Evolutionary conservation across 176 grass and related monocot species (phyloP).

Genomic region (Oryza coarctata): DNA sequence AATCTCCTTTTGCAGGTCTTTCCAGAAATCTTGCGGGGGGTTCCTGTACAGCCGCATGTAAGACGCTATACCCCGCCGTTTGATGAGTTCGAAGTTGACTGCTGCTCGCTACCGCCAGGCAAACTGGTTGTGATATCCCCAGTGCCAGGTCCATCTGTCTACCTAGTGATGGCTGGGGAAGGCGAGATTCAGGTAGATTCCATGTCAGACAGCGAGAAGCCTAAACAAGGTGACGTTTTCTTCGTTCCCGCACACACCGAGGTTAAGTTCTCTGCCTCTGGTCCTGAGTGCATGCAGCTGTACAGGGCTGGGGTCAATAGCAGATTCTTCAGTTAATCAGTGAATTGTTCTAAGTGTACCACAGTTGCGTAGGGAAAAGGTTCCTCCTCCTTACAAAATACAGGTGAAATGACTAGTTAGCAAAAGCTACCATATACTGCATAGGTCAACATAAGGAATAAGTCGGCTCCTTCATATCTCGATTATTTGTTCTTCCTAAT

Average conservation of each 20-base stretch:
- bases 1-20: conserved; percentile 42
- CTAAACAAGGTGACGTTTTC: conserved; percentile 63
- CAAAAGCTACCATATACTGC: conserved; percentile 14
- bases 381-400: too few relatives aligned
- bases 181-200: conserved; percentile 44
- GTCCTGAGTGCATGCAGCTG: conserved; percentile 37
- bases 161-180: conserved; percentile 56
- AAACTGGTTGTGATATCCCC: conserved; percentile 50
- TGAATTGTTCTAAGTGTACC: neutral
- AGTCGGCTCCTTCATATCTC: conserved; percentile 7
- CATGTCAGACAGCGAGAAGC: conserved; percentile 31
- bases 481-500: conserved; percentile 19
- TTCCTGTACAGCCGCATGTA: conserved; percentile 44
- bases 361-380: conserved; percentile 15
- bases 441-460: conserved; percentile 43
- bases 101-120: conserved; percentile 37
- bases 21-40: conserved; percentile 66
- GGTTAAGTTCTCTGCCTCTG: conserved; percentile 51
- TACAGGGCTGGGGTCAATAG: conserved; percentile 81
- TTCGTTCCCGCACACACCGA: conserved; percentile 61
- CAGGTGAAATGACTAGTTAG: conserved; percentile 26
- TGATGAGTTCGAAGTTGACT: conserved; percentile 85
- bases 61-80: conserved; percentile 81
- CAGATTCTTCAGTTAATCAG: conserved; percentile 62
- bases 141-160: conserved; percentile 76